Evolutionary conservation across 2,329 filamentous ascomycete species (phyloP), one percentile per base, ranked within the genome.

Genomic region (Sporothrix phasma): DNA sequence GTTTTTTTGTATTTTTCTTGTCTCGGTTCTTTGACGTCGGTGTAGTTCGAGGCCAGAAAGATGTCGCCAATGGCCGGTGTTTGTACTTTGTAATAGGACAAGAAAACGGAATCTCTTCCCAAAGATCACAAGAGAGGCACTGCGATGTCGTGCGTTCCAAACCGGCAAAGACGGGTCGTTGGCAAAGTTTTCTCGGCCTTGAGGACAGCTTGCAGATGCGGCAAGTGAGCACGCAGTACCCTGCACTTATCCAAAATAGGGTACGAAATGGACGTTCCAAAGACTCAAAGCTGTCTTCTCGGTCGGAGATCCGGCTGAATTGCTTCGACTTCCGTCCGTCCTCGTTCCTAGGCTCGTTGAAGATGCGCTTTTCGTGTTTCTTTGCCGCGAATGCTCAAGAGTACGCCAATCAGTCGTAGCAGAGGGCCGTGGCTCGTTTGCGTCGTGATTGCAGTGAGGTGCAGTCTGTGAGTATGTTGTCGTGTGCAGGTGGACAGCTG

Each of bases 201-300:
- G 47, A 67, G 66, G 67, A 66, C 67, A 68, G 66, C 66, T 68
- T 68, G 67, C 67, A 67, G 64, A 39, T 63, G 62, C 56, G 56
- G 43, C 7, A 61, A 17, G n/a, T 8, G 29, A 45, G 19, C 59
- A 41, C 31, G 8, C 19, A 47, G 15, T 0, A 49, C 3, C n/a
- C n/a, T n/a, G n/a, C n/a, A n/a, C n/a, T n/a, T 45, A 45, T 8
- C 24, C 34, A 47, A 37, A 17, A 47, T 46, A 15, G 49, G n/a
- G 24, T n/a, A 13, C 34, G 10, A 37, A 37, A 15, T 13, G 11
- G 34, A 11, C 6, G 10, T 37, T 19, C 17, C 60, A 51, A 59
- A 17, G 56, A 45, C 39, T 34, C 58, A 53, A 60, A 63, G 37
- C 61, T 49, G 65, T 43, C 31, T 58, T 64, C 22, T 61, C 43